A percentile compares a stretch with the other conserved stretches of the same genome.
phyloP scores from a whole-genome alignment of 768 basidiomycete species.

The Rhodotorula graminis region DNA sequence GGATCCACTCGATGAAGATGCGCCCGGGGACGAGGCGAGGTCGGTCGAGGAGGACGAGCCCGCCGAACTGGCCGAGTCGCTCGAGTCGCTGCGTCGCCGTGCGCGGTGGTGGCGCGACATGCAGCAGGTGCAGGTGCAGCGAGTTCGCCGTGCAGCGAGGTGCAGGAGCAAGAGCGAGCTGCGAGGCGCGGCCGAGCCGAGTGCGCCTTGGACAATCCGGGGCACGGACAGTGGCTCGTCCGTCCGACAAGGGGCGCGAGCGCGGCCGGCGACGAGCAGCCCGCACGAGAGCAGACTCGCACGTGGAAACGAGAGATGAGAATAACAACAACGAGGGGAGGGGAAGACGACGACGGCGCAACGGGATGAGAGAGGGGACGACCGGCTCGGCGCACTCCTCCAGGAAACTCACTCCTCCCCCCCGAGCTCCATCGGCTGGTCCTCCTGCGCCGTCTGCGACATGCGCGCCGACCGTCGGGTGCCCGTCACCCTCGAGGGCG shows the following conservation, averaged over 20 bases:
- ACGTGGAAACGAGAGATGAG: too few species aligned
- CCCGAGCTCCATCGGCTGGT: slow-evolving; percentile 25
- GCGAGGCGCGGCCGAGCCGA: too few species aligned
- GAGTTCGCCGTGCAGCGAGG: neutral
- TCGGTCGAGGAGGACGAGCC: neutral
- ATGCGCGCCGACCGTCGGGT: slow-evolving; percentile 15
- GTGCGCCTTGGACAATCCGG: too few species aligned
- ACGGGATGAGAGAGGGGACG: neutral
- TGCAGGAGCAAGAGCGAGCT: neutral
- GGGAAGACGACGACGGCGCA: too few species aligned
- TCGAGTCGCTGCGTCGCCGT: neutral
- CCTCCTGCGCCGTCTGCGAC: neutral
- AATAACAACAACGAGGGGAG: too few species aligned
- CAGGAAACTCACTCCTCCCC: neutral
- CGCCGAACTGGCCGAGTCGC: too few species aligned
- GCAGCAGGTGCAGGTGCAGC: neutral
- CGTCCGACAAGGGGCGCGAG: too few species aligned
- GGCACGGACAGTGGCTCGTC: too few species aligned
- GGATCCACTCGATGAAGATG: neutral
- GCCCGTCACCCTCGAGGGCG: neutral
- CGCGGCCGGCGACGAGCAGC: too few species aligned
- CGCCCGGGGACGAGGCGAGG: neutral
- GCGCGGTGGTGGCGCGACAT: neutral
- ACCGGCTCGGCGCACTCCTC: neutral
- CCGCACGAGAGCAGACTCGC: too few species aligned